Conservation (phyloP, 2,329 filamentous ascomycete species). For the Colletotrichum sp. region DNA sequence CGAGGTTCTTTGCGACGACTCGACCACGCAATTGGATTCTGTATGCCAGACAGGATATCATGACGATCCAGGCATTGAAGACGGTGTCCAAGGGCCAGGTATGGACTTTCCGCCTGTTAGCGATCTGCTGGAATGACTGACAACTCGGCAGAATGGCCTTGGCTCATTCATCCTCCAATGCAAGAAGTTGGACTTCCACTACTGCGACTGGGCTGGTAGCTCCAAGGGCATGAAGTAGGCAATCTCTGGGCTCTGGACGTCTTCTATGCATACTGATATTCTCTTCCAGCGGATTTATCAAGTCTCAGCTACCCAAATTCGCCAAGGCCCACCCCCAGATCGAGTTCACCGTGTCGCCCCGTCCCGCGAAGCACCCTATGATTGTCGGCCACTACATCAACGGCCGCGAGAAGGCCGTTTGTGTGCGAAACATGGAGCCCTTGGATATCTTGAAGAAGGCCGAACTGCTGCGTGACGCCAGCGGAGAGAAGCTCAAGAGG, state of each 20-base stretch:
- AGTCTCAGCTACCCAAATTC: conserved; percentile 76
- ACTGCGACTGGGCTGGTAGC: conserved; percentile 95
- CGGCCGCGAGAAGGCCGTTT: conserved; percentile 82
- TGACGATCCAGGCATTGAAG: conserved; percentile 61
- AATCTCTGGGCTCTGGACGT: not conserved
- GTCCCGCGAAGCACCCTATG: conserved; percentile 88
- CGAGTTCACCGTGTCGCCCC: conserved; percentile 90
- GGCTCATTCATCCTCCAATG: conserved; percentile 97
- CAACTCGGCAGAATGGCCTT: conserved; percentile 78
- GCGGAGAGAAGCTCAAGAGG: conserved; percentile 73
- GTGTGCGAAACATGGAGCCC: conserved; percentile 84
- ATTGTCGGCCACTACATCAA: conserved; percentile 94
- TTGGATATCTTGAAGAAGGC: conserved; percentile 83
- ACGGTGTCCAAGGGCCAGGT: conserved; percentile 60
- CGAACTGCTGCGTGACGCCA: conserved; percentile 74
- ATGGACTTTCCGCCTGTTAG: conserved; percentile 22
- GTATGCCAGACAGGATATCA: conserved; percentile 28
- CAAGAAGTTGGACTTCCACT: conserved; percentile 94
- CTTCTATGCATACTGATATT: conserved; percentile 27
- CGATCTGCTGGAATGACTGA: not conserved
- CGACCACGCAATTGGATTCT: conserved; percentile 1
- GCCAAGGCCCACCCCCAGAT: conserved; percentile 83
- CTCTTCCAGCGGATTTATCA: conserved; percentile 74
- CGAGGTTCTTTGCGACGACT: conserved; percentile 1
- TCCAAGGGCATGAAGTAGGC: conserved; percentile 91